Base-by-base conservation (phyloP, 2,329 filamentous ascomycete genomes). In the Cladorrhinum sp. region DNA sequence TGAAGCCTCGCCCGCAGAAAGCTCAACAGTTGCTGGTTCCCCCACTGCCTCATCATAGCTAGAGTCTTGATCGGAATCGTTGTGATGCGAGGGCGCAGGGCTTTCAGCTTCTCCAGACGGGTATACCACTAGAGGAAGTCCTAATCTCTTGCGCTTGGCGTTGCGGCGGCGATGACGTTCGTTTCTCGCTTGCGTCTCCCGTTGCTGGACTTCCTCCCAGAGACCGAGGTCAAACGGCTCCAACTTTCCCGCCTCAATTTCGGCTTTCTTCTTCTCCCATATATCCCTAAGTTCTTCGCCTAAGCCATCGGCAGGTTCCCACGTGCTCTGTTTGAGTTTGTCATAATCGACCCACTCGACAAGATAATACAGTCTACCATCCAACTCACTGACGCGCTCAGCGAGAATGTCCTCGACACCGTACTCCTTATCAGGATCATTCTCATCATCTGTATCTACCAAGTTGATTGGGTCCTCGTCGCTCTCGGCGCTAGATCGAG, bases 311-410 rank as follows among this genome's bases (percentile, higher is more conserved):
- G 68, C 64, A 0, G 82, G 81, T 64, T 86, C 83, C 83, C 83
- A 86, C 0, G 83, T 86, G 58, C 79, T 78, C 60, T 81, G 72
- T n/a, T 83, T 71, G 4, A 85, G 63, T 1, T 78, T 75, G 25
- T 56, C 53, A 67, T 87, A 92, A 1, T 76, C 80, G 24, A 77
- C 75, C 89, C 88, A 92, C 61, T 83, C 80, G 22, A 90, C 81
- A 1, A 92, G 78, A 68, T 85, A 91, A 23, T 75, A 66, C 25
- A 68, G 72, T 16, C 69, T 68, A 4, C 73, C 73, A 3, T 75
- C 64, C 3, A n/a, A n/a, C n/a, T 69, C 57, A 8, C 71, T 62
- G 1, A 65, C 63, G 1, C 67, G 64, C 66, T 86, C 79, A 0
- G 77, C 77, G 18, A 85, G 71, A 32, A 89, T 78, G 16, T 74